Conservation (phyloP, 495 filamentous ascomycete species). For the Penicillium bialowiezense region DNA sequence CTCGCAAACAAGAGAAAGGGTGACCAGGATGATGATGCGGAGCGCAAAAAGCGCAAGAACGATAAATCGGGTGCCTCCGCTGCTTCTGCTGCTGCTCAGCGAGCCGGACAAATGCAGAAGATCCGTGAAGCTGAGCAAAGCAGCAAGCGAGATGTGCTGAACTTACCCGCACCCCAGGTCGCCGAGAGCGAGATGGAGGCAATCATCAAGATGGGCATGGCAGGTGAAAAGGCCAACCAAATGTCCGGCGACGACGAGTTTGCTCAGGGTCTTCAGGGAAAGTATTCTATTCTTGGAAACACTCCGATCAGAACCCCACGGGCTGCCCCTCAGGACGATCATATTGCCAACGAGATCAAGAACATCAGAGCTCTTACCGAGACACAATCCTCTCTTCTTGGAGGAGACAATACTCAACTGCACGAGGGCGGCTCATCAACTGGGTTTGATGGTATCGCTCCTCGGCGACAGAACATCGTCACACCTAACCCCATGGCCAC, state of each 20-base stretch:
- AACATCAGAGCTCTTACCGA: slow-evolving; percentile 92
- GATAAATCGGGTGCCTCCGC: slow-evolving; percentile 78
- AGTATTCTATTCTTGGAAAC: slow-evolving; percentile 73
- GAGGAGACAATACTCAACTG: slow-evolving; percentile 89
- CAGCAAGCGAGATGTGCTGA: slow-evolving; percentile 79
- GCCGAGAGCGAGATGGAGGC: slow-evolving; percentile 90
- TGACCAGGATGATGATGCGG: slow-evolving; percentile 78
- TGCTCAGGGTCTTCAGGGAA: slow-evolving; percentile 80
- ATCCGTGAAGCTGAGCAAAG: slow-evolving; percentile 95
- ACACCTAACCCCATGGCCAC: slow-evolving; percentile 97
- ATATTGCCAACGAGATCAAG: slow-evolving; percentile 91
- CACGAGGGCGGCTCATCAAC: slow-evolving; percentile 79
- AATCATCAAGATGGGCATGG: slow-evolving; percentile 98
- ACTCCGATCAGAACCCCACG: slow-evolving; percentile 90
- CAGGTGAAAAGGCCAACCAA: slow-evolving; percentile 81
- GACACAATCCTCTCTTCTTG: slow-evolving; percentile 91
- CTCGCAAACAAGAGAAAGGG: slow-evolving; percentile 94
- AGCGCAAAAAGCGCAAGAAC: slow-evolving; percentile 79
- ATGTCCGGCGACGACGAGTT: slow-evolving; percentile 77
- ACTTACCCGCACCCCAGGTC: slow-evolving; percentile 85
- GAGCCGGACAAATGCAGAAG: slow-evolving; percentile 93
- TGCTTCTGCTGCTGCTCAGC: slow-evolving; percentile 80
- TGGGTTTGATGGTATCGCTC: slow-evolving; percentile 82
- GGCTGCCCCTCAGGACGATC: slow-evolving; percentile 88
- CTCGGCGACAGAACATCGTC: slow-evolving; percentile 72